These are phyloP conservation scores for Tardiomyces digboiensis DNA, from an alignment of 1,139 yeast species.

Conservation along the genomic window DNA sequence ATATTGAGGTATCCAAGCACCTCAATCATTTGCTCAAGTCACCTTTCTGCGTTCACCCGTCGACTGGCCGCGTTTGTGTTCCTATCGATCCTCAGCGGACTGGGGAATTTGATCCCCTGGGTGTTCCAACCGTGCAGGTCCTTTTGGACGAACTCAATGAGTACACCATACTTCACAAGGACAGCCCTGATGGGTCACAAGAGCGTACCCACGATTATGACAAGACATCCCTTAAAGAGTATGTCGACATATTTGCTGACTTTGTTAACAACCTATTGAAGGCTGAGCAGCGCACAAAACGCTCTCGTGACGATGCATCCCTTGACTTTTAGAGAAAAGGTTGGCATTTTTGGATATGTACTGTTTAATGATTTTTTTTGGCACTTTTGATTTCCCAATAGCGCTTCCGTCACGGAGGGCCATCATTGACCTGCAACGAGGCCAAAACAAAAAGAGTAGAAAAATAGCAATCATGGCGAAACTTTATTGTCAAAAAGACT, in stretches of 20 bases:
- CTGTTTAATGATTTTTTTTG: no score
- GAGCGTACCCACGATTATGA: slow-evolving; percentile 40
- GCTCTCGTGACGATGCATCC: slow-evolving; percentile 11
- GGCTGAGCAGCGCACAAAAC: slow-evolving; percentile 38
- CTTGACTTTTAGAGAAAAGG: slow-evolving; percentile 20
- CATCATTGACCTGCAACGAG: no score
- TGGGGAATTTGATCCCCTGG: slow-evolving; percentile 64
- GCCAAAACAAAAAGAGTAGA: no score
- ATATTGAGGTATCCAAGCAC: slow-evolving; percentile 86
- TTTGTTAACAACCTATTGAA: slow-evolving; percentile 51
- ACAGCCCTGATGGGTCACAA: slow-evolving; percentile 9
- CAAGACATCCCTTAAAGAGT: slow-evolving; percentile 65
- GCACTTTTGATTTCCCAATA: no score
- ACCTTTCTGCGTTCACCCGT: slow-evolving; percentile 98
- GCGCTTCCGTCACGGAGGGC: no score
- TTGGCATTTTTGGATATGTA: no score
- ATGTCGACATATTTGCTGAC: slow-evolving; percentile 56
- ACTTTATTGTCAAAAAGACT: neutral
- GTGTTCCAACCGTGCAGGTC: slow-evolving; percentile 65
- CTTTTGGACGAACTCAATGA: slow-evolving; percentile 48
- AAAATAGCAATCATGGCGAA: no score
- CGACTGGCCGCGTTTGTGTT: slow-evolving; percentile 94
- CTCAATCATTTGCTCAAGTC: slow-evolving; percentile 88
- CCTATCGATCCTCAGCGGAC: slow-evolving; percentile 59
- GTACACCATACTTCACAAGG: slow-evolving; percentile 18